These are phyloP conservation scores for Solanum hybrid DNA, from an alignment of 305 asterid species.

Conservation along the genomic window DNA sequence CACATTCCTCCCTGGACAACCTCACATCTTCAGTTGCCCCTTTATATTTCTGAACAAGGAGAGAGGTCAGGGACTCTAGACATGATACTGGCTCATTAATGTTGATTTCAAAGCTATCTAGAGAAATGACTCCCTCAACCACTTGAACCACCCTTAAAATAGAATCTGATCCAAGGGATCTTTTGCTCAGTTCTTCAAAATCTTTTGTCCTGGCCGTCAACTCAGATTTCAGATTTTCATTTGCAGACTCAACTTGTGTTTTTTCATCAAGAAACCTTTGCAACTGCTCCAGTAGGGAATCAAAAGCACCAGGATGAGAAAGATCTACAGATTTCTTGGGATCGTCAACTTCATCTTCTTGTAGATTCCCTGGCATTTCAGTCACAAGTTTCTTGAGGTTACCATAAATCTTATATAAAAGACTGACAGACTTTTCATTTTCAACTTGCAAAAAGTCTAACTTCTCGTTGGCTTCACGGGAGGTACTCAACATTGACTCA, in stretches of 20 bases:
- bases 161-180: constrained; percentile 39
- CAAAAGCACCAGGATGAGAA: constrained; percentile 36
- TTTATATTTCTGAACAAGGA: constrained; percentile 51
- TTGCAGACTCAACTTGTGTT: constrained; percentile 45
- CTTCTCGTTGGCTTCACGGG: constrained; percentile 23
- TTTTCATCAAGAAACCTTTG: constrained; percentile 39
- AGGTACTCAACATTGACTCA: constrained; percentile 33
- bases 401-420: constrained; percentile 36
- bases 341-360: constrained; percentile 25
- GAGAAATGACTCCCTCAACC: constrained; percentile 46
- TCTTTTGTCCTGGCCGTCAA: constrained; percentile 38
- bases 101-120: constrained; percentile 31
- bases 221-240: constrained; percentile 45
- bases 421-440: constrained; percentile 30
- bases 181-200: constrained; percentile 44
- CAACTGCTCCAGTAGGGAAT: constrained; percentile 44
- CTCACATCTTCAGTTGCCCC: constrained; percentile 47
- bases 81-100: constrained; percentile 43
- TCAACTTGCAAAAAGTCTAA: constrained; percentile 20
- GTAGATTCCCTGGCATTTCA: constrained; percentile 23
- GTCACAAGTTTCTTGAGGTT: constrained; percentile 46
- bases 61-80: constrained; percentile 48
- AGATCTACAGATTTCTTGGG: constrained; percentile 37
- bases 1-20: constrained; percentile 20
- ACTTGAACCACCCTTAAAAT: constrained; percentile 45